Conservation (phyloP, 78 protist species). For the Cavenderia fasciculata region DNA sequence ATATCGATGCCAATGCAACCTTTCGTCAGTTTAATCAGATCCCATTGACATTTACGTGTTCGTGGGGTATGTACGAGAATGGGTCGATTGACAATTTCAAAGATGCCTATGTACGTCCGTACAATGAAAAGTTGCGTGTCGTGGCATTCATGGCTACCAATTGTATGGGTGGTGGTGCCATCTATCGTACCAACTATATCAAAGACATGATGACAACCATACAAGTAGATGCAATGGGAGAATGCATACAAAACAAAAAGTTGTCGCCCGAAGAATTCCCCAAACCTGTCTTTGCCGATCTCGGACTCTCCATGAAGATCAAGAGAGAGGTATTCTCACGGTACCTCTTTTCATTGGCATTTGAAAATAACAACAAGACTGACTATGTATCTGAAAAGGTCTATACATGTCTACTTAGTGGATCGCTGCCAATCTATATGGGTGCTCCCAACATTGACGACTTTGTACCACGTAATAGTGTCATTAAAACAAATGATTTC, state of each 20-base stretch:
- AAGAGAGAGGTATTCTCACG: conserved; percentile 26
- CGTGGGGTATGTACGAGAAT: conserved; percentile 37
- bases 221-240: conserved; percentile 41
- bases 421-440: conserved; percentile 69
- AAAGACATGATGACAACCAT: conserved; percentile 14
- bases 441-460: conserved; percentile 69
- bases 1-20: conserved; percentile 38
- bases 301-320: conserved; percentile 37
- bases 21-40: conserved; percentile 1
- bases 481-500: conserved; percentile 66
- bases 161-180: conserved; percentile 68
- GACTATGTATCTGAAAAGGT: conserved; percentile 28
- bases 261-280: conserved; percentile 24
- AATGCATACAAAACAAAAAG: conserved; percentile 22
- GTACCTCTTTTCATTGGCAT: conserved; percentile 37
- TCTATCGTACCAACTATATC: conserved; percentile 47
- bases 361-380: conserved; percentile 47
- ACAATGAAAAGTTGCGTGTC: not conserved
- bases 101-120: not conserved
- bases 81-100: conserved; percentile 28
- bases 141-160: conserved; percentile 67
- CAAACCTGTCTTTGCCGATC: conserved; percentile 20
- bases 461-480: conserved; percentile 37
- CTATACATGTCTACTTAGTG: conserved; percentile 2
- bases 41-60: conserved; percentile 40